Base-by-base conservation (phyloP, 2,329 filamentous ascomycete species). In the Stachybotrys echinatus region DNA sequence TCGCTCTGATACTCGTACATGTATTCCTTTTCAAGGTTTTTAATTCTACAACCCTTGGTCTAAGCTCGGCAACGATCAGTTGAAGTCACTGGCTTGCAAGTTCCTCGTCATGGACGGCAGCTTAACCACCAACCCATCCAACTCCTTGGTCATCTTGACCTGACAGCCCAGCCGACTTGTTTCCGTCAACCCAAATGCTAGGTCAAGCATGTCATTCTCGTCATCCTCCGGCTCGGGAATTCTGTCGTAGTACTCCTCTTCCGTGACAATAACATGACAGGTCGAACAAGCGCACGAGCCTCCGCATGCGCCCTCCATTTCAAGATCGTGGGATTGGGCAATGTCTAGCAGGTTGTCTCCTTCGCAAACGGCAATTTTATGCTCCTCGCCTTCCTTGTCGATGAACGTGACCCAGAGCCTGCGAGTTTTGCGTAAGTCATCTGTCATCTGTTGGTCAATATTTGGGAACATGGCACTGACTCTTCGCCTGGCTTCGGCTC, bases 231-330 rank as follows among this genome's bases (percentile, higher is more conserved):
- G 85, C 67, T 89, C 87, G 58, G 84, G 79, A 75, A 92, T 90
- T 70, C 81, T 83, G 58, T 92, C 87, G 71, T 87, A 92, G 69
- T 83, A 80, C 5, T 81, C 80, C 42, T 88, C 82, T 61, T 87
- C 83, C 51, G 81, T 70, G 37, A 96, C 88, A 54, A 96, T 91
- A 50, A 95, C 86, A 71, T 96, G 91, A 73, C 91, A 96, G 6
- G 91, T 96, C 50, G 88, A 94, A 73, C 91, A 96, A 49, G 91
- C 91, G 70, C 91, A 96, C 31, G 89, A 94, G 20, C 91, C 94
- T 58, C 94, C 94, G 64, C 94, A 99, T 12, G 94, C 94, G 54
- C 94, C 92, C 76, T 99, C 94, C 92, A 99, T 97, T 69, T 99
- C 94, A 40, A 99, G 75, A 64, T 97, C 92, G 69, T 97, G 83